phyloP scores from a whole-genome alignment of 768 basidiomycete species.

The button mushroom (Agaricus bisporus) region DNA sequence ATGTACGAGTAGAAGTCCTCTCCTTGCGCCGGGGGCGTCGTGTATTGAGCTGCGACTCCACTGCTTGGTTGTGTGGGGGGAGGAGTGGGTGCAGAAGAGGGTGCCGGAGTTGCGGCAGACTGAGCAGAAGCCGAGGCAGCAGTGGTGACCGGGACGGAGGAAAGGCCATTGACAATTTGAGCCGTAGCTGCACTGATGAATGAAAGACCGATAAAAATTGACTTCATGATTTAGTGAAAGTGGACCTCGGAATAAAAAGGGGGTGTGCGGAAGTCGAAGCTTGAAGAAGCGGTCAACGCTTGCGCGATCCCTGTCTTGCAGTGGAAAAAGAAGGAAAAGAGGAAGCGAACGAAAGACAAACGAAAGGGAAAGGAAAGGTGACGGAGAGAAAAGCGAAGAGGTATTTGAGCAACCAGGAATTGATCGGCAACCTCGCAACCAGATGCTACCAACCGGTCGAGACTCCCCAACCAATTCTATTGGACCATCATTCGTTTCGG shows the following conservation, averaged over 20 bases:
- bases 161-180: constrained; percentile 45
- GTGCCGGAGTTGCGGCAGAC: constrained; percentile 3
- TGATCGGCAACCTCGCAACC: constrained; percentile 15
- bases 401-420: constrained; percentile 29
- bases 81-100: constrained; percentile 17
- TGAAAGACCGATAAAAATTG: constrained; percentile 52
- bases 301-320: constrained; percentile 62
- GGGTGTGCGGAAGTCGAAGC: constrained; percentile 25
- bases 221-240: constrained; percentile 59
- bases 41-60: constrained; percentile 18
- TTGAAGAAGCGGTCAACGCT: constrained; percentile 67
- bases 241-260: constrained; percentile 28
- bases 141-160: constrained; percentile 27
- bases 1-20: constrained; percentile 39
- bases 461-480: constrained; percentile 23
- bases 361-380: constrained; percentile 27
- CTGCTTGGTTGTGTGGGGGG: not conserved
- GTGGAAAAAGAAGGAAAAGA: constrained; percentile 26
- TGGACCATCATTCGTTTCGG: constrained; percentile 13
- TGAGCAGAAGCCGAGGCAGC: no score
- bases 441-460: constrained; percentile 11
- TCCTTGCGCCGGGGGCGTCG: constrained; percentile 26
- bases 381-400: constrained; percentile 12
- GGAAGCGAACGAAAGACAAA: constrained; percentile 18
- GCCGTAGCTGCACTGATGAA: constrained; percentile 53